phyloP scores from a whole-genome alignment of 1,139 yeast genomes.

The Yamadazyma trypodendri region DNA sequence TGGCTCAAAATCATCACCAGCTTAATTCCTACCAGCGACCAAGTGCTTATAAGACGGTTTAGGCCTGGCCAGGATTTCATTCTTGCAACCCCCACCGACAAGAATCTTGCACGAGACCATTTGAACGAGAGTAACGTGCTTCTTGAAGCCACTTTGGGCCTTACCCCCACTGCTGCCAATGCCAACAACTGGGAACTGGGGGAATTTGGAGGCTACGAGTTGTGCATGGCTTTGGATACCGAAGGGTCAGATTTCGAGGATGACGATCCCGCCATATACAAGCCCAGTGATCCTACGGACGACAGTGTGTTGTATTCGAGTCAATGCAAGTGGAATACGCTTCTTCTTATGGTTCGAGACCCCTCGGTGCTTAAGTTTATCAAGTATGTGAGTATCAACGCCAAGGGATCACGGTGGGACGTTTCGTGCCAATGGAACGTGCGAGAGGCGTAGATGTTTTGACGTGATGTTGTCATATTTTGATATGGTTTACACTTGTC shows the following conservation, averaged over 20 bases:
- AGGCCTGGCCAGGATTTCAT: slow-evolving; percentile 95
- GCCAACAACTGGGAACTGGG: slow-evolving; percentile 78
- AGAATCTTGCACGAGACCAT: slow-evolving; percentile 38
- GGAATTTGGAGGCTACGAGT: slow-evolving; percentile 90
- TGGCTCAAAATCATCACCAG: slow-evolving; percentile 70
- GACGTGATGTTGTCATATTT: too few relatives aligned
- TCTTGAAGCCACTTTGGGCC: slow-evolving; percentile 66
- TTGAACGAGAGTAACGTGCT: slow-evolving; percentile 48
- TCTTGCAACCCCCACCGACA: slow-evolving; percentile 75
- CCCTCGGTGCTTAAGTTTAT: slow-evolving; percentile 83
- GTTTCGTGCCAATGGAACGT: slow-evolving; percentile 79
- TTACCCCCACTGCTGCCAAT: slow-evolving; percentile 64
- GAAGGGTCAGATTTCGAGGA: slow-evolving; percentile 48
- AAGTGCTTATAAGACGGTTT: slow-evolving; percentile 75
- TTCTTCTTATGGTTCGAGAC: slow-evolving; percentile 79
- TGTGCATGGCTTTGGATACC: slow-evolving; percentile 69
- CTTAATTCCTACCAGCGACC: slow-evolving; percentile 64
- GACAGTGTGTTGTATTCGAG: slow-evolving; percentile 80
- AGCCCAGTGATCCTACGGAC: slow-evolving; percentile 56
- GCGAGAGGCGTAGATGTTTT: too few relatives aligned
- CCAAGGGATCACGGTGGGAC: slow-evolving; percentile 95
- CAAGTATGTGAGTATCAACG: slow-evolving; percentile 85
- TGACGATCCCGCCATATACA: slow-evolving; percentile 59
- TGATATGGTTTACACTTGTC: too few relatives aligned
- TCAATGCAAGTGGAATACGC: slow-evolving; percentile 81